Evolutionary conservation across 129 eudicot species (phyloP), one percentile per base, ranked within the genome.

Genomic region (Deinandra increscens): DNA sequence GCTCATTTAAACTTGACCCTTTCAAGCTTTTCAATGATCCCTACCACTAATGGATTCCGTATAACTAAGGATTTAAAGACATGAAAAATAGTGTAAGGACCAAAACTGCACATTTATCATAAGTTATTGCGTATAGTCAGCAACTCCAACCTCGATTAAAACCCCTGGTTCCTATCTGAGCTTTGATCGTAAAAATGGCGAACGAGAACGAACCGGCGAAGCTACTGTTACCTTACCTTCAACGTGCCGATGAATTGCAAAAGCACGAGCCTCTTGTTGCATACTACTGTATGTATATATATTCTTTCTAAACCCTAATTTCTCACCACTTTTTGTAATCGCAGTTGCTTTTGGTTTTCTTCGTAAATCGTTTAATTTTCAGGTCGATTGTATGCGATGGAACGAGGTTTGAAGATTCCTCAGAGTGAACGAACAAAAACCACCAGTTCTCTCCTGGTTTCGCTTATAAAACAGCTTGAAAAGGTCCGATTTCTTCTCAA

Each of bases 301-400:
- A 9, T 59, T 58, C 41, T 26, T 64, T 46, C 17, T 54, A 71
- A 70, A 75, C 84, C 79, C 78, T 70, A 78, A 71, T 75, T 58
- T 79, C 13, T n/a, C 1, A 3, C 23, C 1, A 34, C 9, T 58
- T 41, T 41, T 31, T 13, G 67, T 9, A 8, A 51, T 73, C 36
- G 26, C 49, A 10, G 37, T 67, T 14, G 4, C 46, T 4, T 26
- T n/a, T 54, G 7, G 74, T 61, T 18, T 61, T 4, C 3, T 77
- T 50, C 53, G 14, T 26, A 9, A 9, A 20, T 7, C 23, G 14
- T 60, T 15, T 0, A 2, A 10, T 49, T 60, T 41, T 29, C 20
- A 89, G 99, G 97, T 79, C 90, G 99, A 69, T 87, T 93, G 69
- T 93, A 93, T 62, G 97, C 97, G 60, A 93, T 93, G 99, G 97